Evolutionary conservation across 2,329 filamentous ascomycete species (phyloP), one percentile per base, ranked within the genome.

Genomic region (Thelonectria blattea): DNA sequence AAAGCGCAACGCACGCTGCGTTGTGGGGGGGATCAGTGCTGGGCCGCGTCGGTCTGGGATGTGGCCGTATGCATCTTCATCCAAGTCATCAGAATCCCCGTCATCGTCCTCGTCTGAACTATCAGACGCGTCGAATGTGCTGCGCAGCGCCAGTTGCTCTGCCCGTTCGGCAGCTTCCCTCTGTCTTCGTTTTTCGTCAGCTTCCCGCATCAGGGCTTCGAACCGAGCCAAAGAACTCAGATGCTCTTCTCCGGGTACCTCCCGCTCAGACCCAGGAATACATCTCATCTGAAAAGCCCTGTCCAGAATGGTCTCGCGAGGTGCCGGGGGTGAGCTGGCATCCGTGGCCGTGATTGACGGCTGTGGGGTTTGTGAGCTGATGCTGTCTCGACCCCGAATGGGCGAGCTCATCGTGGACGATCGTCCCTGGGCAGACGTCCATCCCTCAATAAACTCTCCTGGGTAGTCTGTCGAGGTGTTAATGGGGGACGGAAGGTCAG

Each of bases 241-340:
- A 60, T 88, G 87, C 65, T 88, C 85, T 62, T 88, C 85, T 4
- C 86, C 86, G 0, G 82, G 80, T 2, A 80, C 66, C 51, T 83
- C 78, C 8, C 76, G 75, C 11, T 87, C 85, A 2, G 84, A 84
- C 6, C 87, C 87, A 15, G 87, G 87, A 34, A 89, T 88, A 58
- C 79, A 85, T 9, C 84, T 80, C 74, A 89, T 74, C 66, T 88
- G 85, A 67, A 90, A 89, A 0, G 87, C 87, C 41, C 87, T 77
- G 70, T 90, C 87, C n/a, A 89, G 73, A 52, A 90, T 89, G 0
- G 87, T 88, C 73, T 90, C 87, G 15, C 87, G 80, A 2, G 83
- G 84, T 0, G 74, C 75, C 2, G 83, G 81, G 0, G 85, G 84
- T 0, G 84, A 83, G 66, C 79, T 80, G 1, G 81, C 80, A 42